These are phyloP conservation scores for Polytrichum formosum DNA, from an alignment of 225 moss, liverwort and hornwort genomes.

Conservation along the genomic window DNA sequence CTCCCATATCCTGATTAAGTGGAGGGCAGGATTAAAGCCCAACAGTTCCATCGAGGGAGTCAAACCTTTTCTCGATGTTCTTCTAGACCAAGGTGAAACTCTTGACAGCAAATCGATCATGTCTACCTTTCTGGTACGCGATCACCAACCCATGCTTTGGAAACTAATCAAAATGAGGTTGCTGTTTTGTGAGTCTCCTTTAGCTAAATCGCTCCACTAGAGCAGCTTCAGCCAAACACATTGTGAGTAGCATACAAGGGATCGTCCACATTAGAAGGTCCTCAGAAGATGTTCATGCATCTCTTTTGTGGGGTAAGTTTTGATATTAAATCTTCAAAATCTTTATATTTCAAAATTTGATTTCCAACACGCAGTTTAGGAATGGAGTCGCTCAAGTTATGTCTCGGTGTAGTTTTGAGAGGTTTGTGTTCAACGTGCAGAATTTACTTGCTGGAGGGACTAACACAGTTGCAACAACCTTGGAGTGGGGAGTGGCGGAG, in stretches of 20 bases:
- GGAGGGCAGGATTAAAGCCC: background rate
- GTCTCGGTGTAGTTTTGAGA: too few species aligned
- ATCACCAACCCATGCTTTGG: too few species aligned
- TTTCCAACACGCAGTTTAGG: background rate
- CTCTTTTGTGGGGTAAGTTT: too few species aligned
- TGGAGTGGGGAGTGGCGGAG: background rate
- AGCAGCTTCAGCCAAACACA: too few species aligned
- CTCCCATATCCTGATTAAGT: background rate
- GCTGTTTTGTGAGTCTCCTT: too few species aligned
- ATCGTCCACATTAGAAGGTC: too few species aligned
- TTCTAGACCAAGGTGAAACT: background rate
- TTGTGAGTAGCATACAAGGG: too few species aligned
- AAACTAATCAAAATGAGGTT: too few species aligned
- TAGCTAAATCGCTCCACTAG: too few species aligned
- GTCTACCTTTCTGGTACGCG: background rate
- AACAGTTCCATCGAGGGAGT: background rate
- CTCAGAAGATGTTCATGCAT: too few species aligned
- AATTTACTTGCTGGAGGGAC: constrained; percentile 1
- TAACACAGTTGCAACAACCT: background rate
- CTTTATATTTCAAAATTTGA: background rate
- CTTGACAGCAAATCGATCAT: background rate
- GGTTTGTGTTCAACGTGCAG: background rate
- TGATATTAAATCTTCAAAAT: background rate
- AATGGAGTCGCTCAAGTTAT: background rate
- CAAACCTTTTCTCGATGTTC: constrained; percentile 1